These are phyloP conservation scores for Dryas octopetala DNA, from an alignment of 306 rosid species.

Conservation along the genomic window DNA sequence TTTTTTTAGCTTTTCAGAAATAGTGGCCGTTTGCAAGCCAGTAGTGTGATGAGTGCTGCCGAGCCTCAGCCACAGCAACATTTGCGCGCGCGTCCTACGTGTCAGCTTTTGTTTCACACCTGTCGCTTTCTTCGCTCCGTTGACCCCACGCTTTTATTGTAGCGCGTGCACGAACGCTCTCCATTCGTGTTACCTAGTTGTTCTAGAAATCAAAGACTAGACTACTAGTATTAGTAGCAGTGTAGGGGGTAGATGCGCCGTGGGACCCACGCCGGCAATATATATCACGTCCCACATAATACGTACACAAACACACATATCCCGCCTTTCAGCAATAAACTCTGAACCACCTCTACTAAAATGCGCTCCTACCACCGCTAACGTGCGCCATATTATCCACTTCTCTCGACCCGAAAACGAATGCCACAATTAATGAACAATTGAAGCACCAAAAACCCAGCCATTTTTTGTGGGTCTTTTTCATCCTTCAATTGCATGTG, in stretches of 20 bases:
- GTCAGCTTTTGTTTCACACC: constrained; percentile 71
- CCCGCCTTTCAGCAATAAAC: constrained; percentile 10
- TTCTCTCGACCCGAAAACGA: neutral
- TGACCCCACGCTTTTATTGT: constrained; percentile 32
- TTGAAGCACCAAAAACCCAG: neutral
- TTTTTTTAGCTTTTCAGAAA: neutral
- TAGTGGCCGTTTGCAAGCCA: constrained; percentile 46
- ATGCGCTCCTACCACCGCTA: neutral
- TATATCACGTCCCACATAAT: neutral
- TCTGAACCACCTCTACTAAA: neutral
- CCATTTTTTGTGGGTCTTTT: neutral
- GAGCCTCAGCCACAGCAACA: constrained; percentile 80
- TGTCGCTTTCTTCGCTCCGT: constrained; percentile 42
- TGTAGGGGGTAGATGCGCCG: constrained; percentile 33
- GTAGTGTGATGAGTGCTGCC: constrained; percentile 19
- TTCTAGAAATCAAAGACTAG: constrained; percentile 9
- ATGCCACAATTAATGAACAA: too few species aligned
- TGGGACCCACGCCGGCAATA: constrained; percentile 28
- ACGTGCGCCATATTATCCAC: neutral
- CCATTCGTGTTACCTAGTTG: constrained; percentile 21
- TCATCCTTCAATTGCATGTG: too few species aligned
- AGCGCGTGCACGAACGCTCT: constrained; percentile 32
- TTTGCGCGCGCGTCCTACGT: constrained; percentile 82
- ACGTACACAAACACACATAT: neutral
- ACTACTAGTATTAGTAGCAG: neutral